phyloP scores from a whole-genome alignment of 805 yeast genomes.

The Lachancea waltii region DNA sequence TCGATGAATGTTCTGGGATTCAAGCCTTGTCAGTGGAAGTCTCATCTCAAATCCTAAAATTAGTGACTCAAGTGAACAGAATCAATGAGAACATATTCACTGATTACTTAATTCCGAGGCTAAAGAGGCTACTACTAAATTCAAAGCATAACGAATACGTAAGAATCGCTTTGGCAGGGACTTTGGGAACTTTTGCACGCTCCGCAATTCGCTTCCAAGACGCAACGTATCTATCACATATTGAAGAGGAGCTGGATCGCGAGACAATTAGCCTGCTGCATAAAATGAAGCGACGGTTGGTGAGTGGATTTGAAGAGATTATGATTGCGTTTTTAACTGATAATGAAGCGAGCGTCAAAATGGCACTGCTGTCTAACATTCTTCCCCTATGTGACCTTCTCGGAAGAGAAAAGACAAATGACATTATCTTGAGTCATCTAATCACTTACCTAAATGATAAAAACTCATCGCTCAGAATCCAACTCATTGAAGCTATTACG shows the following conservation, averaged over 20 bases:
- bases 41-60: conserved; percentile 57
- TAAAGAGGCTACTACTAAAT: conserved; percentile 39
- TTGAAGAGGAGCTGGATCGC: conserved; percentile 5
- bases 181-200: conserved; percentile 66
- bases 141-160: conserved; percentile 40
- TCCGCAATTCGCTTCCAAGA: conserved; percentile 59
- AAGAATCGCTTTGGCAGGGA: conserved; percentile 61
- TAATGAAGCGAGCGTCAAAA: conserved; percentile 54
- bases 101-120: conserved; percentile 73
- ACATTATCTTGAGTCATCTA: conserved; percentile 79
- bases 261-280: conserved; percentile 20
- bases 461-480: conserved; percentile 56
- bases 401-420: conserved; percentile 84
- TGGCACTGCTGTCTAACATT: conserved; percentile 64
- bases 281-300: conserved; percentile 20
- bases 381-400: conserved; percentile 72
- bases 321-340: conserved; percentile 66
- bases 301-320: conserved; percentile 52
- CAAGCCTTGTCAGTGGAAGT: conserved; percentile 59
- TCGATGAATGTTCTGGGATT: conserved; percentile 62
- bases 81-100: conserved; percentile 71
- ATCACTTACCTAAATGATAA: conserved; percentile 87
- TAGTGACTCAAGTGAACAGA: conserved; percentile 62
- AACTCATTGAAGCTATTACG: conserved; percentile 65
- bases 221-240: conserved; percentile 39